phyloP scores from a whole-genome alignment of 805 yeast species.

The Starmerella stigmatis region DNA sequence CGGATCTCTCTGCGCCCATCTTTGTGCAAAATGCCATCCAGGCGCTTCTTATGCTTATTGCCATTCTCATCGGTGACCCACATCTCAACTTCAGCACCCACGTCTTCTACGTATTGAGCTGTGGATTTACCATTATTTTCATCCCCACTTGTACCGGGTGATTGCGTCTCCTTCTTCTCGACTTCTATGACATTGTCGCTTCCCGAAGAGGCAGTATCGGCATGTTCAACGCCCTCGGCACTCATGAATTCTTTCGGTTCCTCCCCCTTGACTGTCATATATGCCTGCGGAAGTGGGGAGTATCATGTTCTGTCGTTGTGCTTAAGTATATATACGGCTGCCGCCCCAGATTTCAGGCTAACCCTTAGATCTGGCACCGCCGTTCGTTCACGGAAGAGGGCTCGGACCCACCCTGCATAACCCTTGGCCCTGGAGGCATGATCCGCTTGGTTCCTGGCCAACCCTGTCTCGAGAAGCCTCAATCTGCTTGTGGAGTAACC shows the following conservation, averaged over 20 bases:
- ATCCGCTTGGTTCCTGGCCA: too few species aligned
- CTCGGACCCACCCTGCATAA: too few species aligned
- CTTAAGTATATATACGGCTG: too few species aligned
- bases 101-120: slow-evolving; percentile 11
- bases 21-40: slow-evolving; percentile 18
- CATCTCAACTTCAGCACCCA: slow-evolving; percentile 17
- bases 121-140: slow-evolving; percentile 17
- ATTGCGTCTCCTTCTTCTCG: neutral
- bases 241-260: neutral
- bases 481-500: too few species aligned
- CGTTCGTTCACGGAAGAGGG: too few species aligned
- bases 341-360: too few species aligned
- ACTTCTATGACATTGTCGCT: neutral
- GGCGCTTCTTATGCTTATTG: slow-evolving; percentile 7
- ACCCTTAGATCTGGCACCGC: too few species aligned
- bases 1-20: slow-evolving; percentile 22
- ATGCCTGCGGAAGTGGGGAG: too few species aligned
- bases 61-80: slow-evolving; percentile 14
- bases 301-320: too few species aligned
- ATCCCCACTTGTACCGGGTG: neutral
- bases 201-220: neutral
- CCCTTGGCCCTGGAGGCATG: too few species aligned
- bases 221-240: neutral
- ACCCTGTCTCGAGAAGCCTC: too few species aligned
- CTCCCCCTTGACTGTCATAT: neutral